Base-by-base conservation (phyloP, 2,329 filamentous ascomycete species). In the Blumeria graminis region DNA sequence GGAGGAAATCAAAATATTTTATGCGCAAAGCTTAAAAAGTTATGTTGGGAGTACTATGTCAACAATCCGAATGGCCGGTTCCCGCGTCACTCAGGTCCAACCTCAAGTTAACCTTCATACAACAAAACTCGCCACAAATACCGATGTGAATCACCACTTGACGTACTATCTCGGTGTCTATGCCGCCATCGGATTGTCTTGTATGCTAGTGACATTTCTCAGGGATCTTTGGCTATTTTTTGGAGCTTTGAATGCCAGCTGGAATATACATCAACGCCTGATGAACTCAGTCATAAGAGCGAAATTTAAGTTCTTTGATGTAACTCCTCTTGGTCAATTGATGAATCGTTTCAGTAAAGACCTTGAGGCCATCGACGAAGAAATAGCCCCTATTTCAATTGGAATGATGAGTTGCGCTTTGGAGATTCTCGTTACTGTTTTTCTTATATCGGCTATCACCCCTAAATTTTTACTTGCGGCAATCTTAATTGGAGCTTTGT, bases 291-390 rank as follows among this genome's bases (percentile, higher is more conserved):
- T 98, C 28, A 84, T 86, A 13, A 81, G 89, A 62, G 92, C 92
- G 34, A 90, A 88, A 67, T 96, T 98, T 74, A 88, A 86, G 66
- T 98, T 98, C 71, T 98, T 98, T 65, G 92, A 98, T 65, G 84
- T 90, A 1, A 98, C 92, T 0, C 92, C 92, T 1, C 77, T 96
- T 0, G 92, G 92, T 11, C 90, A 95, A 69, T 76, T 98, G 64
- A 96, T 96, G 82, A 98, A 98, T 69, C 81, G 92, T 18, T 98
- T 98, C 71, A 96, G 90, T 67, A 96, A 96, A 69, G 92, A 98
- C 67, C 78, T 98, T 13, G 89, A 98, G 68, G 81, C 88, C 10
- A 76, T 98, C 18, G 92, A 98, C 62, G 92, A 98, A 67, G 92
- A 98, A 68, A 86, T 98, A 57, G 89, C 92, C 0, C 87, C 89